phyloP scores from a whole-genome alignment of 139 green algal genomes.

The Chlamydomonas incerta region DNA sequence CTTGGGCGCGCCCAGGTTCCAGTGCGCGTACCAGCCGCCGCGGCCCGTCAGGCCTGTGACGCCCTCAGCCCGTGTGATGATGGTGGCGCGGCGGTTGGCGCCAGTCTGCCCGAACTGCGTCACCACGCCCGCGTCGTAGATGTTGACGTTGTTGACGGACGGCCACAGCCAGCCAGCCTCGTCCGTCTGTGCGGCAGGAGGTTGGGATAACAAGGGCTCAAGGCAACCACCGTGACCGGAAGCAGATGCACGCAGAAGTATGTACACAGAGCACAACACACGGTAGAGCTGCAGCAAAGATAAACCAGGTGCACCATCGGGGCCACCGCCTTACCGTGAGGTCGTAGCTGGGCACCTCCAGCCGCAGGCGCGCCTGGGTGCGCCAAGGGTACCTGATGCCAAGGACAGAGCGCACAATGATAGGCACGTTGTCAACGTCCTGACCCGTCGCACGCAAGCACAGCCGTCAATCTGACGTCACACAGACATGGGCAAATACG shows the following conservation, averaged over 20 bases:
- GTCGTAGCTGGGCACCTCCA: not conserved
- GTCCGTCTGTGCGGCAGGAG: not conserved
- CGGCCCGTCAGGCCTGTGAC: not conserved
- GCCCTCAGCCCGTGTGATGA: not conserved
- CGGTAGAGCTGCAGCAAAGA: no score
- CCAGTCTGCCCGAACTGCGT: not conserved
- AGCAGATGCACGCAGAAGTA: no score
- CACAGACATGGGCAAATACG: no score
- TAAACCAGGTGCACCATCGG: no score
- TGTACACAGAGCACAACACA: no score
- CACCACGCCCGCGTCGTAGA: not conserved
- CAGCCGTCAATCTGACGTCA: no score
- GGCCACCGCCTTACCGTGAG: not conserved
- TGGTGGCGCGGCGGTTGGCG: not conserved
- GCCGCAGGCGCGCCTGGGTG: not conserved
- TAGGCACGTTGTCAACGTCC: no score
- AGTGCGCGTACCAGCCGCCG: constrained; percentile 1
- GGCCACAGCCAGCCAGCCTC: not conserved
- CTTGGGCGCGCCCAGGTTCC: not conserved
- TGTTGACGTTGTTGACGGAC: not conserved
- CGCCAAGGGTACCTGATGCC: not conserved
- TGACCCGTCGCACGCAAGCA: no score
- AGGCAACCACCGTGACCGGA: no score
- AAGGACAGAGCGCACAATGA: no score
- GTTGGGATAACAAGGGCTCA: no score